Evolutionary conservation across 2,329 filamentous ascomycete species (phyloP).

Genomic region (Paecilomyces formosus): DNA sequence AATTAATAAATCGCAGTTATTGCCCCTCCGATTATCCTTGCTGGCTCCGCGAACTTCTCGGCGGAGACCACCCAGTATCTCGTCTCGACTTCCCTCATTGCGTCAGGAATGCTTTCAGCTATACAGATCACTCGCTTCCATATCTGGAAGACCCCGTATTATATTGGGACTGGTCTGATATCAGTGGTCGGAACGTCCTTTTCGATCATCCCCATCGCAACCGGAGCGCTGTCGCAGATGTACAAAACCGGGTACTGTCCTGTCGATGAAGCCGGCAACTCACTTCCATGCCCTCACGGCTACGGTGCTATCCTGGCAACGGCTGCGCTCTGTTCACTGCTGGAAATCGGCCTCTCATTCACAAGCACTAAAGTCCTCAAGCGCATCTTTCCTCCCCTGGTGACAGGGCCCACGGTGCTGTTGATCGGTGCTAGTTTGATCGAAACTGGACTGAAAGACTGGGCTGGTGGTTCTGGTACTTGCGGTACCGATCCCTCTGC

Average conservation of each 20-base stretch:
- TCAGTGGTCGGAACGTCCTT: constrained; percentile 64
- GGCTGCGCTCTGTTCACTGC: constrained; percentile 36
- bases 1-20: constrained; percentile 37
- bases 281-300: constrained; percentile 56
- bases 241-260: constrained; percentile 60
- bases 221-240: constrained; percentile 55
- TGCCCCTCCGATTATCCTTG: constrained; percentile 57
- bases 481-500: constrained; percentile 35
- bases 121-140: constrained; percentile 62
- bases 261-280: constrained; percentile 46
- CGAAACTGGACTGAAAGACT: constrained; percentile 56
- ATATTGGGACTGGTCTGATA: constrained; percentile 57
- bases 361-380: constrained; percentile 53
- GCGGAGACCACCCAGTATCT: constrained; percentile 53
- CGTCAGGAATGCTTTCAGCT: constrained; percentile 57
- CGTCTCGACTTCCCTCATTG: constrained; percentile 62
- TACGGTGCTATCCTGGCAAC: constrained; percentile 61
- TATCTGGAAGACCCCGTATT: constrained; percentile 56
- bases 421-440: constrained; percentile 61
- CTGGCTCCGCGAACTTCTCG: constrained; percentile 50
- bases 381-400: constrained; percentile 59
- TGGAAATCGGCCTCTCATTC: constrained; percentile 60
- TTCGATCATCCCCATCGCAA: constrained; percentile 57
- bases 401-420: constrained; percentile 61
- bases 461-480: constrained; percentile 58